Conservation (phyloP, 148 eudicot genomes). For the Arctostaphylos glauca region DNA sequence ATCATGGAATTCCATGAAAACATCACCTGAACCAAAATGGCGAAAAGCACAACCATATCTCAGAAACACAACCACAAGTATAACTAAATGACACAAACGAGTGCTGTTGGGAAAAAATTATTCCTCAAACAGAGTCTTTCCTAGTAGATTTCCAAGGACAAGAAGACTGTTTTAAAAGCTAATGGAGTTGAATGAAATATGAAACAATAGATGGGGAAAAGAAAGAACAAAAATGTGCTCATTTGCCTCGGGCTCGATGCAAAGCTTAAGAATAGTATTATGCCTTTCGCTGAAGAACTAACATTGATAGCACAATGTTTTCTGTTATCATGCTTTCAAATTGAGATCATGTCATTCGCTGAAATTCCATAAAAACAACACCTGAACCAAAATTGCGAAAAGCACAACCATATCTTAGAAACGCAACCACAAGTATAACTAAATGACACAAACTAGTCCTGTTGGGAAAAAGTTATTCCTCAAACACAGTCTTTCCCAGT, state of each 20-base stretch:
- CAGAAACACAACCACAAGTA: not conserved
- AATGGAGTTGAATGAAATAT: not conserved
- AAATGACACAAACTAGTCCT: not conserved
- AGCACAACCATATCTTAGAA: not conserved
- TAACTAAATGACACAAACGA: not conserved
- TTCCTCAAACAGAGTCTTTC: not conserved
- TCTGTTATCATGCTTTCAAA: not conserved
- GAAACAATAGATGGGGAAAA: not conserved
- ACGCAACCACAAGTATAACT: not conserved
- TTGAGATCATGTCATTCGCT: conserved; percentile 1
- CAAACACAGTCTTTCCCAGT: not conserved
- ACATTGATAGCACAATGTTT: too few species aligned
- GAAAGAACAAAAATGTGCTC: not conserved
- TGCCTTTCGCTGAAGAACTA: too few species aligned
- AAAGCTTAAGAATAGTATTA: not conserved
- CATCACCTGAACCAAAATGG: not conserved
- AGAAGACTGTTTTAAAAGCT: not conserved
- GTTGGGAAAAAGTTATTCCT: not conserved
- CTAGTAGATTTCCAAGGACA: not conserved
- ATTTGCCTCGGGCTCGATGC: not conserved
- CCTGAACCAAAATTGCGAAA: not conserved
- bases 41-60: not conserved
- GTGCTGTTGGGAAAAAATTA: not conserved
- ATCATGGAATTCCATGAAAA: not conserved
- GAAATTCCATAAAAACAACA: not conserved